Evolutionary conservation across 371 early-diverging fungal species (phyloP).

Genomic region (Haplosporangium sp.): DNA sequence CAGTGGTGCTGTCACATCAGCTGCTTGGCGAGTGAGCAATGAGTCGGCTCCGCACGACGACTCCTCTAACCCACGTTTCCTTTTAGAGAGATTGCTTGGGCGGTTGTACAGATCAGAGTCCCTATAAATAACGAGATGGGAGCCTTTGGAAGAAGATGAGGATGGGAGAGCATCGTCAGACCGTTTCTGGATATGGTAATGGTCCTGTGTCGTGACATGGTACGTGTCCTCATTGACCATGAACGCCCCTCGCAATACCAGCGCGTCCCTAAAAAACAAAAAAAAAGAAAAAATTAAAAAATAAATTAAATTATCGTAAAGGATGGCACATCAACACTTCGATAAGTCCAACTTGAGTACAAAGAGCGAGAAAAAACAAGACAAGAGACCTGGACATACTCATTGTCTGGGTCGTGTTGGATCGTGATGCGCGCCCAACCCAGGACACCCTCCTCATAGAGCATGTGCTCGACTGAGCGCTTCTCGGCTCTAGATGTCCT

Average conservation of each 20-base stretch:
- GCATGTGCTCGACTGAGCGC: constrained; percentile 47
- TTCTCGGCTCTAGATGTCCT: constrained; percentile 46
- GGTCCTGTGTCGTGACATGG: constrained; percentile 68
- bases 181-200: constrained; percentile 67
- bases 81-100: background rate
- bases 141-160: background rate
- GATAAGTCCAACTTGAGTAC: too few species aligned
- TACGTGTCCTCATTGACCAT: constrained; percentile 63
- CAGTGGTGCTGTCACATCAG: constrained; percentile 1
- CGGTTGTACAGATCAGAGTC: constrained; percentile 64
- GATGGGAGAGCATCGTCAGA: constrained; percentile 63
- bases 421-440: constrained; percentile 80
- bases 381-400: constrained; percentile 21
- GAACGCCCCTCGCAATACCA: constrained; percentile 76
- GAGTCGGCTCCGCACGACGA: constrained; percentile 32
- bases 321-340: too few species aligned
- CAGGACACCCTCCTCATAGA: constrained; percentile 57
- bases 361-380: too few species aligned
- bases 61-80: constrained; percentile 22
- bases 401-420: constrained; percentile 55
- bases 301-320: background rate
- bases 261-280: constrained; percentile 42
- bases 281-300: background rate
- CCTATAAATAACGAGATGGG: constrained; percentile 72
- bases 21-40: constrained; percentile 1